Percentiles rank a stretch among this genome's conserved stretches.
Conservation (phyloP, 2,329 filamentous ascomycete species). For the Lizonia empirigonia region DNA sequence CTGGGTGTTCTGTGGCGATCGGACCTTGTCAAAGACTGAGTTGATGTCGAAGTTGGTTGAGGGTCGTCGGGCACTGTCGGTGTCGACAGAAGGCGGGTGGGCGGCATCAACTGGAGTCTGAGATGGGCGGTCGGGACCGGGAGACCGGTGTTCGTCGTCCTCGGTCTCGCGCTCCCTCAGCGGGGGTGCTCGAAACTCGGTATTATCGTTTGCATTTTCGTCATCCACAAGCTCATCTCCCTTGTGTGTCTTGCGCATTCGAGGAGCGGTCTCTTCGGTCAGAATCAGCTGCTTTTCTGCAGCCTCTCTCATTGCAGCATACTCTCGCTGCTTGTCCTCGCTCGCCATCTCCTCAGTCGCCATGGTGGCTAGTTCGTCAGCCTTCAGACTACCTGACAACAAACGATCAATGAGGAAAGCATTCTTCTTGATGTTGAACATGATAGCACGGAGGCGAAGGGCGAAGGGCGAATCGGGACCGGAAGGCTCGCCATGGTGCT, state of each 20-base stretch:
- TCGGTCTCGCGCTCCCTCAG: constrained; percentile 34
- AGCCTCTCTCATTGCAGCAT: constrained; percentile 75
- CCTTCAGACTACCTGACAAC: constrained; percentile 72
- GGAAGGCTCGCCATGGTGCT: constrained; percentile 59
- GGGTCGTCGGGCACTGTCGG: constrained; percentile 55
- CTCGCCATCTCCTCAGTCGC: constrained; percentile 88
- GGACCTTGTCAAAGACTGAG: constrained; percentile 82
- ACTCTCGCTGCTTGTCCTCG: constrained; percentile 81
- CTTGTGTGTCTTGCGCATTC: constrained; percentile 89
- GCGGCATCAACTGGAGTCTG: constrained; percentile 25
- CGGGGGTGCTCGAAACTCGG: constrained; percentile 38
- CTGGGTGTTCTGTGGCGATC: constrained; percentile 67
- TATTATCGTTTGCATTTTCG: constrained; percentile 54
- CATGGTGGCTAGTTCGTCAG: constrained; percentile 85
- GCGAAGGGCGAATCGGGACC: constrained; percentile 57
- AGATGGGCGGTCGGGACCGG: constrained; percentile 22
- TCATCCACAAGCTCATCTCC: constrained; percentile 89
- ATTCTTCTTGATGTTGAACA: constrained; percentile 90
- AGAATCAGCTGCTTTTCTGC: constrained; percentile 85
- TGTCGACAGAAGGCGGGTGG: constrained; percentile 46
- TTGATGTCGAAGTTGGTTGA: constrained; percentile 79
- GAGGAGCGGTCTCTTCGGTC: constrained; percentile 71
- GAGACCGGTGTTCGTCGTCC: constrained; percentile 30
- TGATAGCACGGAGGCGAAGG: constrained; percentile 73
- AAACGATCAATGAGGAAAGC: constrained; percentile 75